Evolutionary conservation across 169 alveolate genomes (phyloP), one percentile per base, ranked within the genome.

Genomic region (Eimeria maxima): DNA sequence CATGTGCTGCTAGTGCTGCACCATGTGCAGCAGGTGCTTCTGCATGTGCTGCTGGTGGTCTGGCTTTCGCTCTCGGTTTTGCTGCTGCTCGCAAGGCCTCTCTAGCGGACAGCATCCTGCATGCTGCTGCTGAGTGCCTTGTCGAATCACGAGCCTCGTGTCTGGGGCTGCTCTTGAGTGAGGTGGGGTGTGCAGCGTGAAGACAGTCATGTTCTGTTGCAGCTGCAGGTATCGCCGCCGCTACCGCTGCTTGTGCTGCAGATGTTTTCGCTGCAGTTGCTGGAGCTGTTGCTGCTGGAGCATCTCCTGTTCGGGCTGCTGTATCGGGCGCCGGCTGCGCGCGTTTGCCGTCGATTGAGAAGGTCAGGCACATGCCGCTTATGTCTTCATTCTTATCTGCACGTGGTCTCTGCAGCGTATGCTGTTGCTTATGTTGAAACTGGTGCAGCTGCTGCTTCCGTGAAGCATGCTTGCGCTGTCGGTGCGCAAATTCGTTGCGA

Each of bases 391-490:
- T 78, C 16, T 78, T 73, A 16, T 73, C 55, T 44, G 1, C 29
- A 14, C 7, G 84, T 18, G 20, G 47, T 27, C 2, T 11, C 27
- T 73, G 50, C 55, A 73, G 53, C 57, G 18, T 33, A 47, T 29
- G 84, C 47, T 13, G 67, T 33, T 18, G 89, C 44, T 42, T 29
- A 29, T 3, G 89, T 20, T 45, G 33, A 8, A 16, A 67, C 38
- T 42, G 89, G 67, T 78, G 55, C 42, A 22, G 55, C 24, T 45
- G 38, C 29, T 44, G 89, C 89, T 78, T 63, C 89, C 65, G 44
- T 44, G 89, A 78, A 45, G 89, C 89, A 78, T 78, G 38, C 65
- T 33, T 44, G 89, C 89, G 89, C 67, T 78, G 67, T 42, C 89
- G 89, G 29, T 45, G 89, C 38, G 89, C 89, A 45, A 78, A 78